phyloP scores from a whole-genome alignment of 495 filamentous ascomycete genomes.

The Saxophila tyrrhenica region DNA sequence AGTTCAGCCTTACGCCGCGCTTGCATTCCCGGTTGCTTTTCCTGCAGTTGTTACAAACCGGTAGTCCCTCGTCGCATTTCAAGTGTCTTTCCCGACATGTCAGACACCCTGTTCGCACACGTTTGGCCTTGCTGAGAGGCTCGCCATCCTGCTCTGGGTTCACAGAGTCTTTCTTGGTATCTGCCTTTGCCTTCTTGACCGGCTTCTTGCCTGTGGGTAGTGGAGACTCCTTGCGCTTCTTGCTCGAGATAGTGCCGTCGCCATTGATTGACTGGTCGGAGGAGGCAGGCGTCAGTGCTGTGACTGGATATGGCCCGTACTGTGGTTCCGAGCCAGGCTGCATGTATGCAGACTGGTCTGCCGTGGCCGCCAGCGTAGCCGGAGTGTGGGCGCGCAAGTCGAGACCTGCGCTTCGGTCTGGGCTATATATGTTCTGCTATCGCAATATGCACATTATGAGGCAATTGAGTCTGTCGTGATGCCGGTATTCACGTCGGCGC shows the following conservation, averaged over 20 bases:
- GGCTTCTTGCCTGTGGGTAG: slow-evolving; percentile 4
- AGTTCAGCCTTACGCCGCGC: slow-evolving; percentile 80
- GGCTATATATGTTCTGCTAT: background rate
- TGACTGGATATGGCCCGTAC: background rate
- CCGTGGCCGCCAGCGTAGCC: background rate
- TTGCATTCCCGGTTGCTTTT: slow-evolving; percentile 82
- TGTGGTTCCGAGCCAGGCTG: slow-evolving; percentile 8
- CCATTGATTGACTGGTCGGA: slow-evolving; percentile 4
- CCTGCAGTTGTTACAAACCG: slow-evolving; percentile 74
- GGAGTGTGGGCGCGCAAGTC: background rate
- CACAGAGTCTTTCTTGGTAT: slow-evolving; percentile 9
- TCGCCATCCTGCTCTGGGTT: slow-evolving; percentile 16
- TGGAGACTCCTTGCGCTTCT: slow-evolving; percentile 14
- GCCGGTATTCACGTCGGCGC: background rate
- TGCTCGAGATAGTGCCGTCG: background rate
- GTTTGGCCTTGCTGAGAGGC: slow-evolving; percentile 24
- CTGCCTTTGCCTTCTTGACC: slow-evolving; percentile 11
- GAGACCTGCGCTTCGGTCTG: background rate
- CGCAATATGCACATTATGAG: background rate
- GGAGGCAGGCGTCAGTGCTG: slow-evolving; percentile 9
- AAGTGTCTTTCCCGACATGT: slow-evolving; percentile 44
- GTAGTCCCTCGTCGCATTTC: slow-evolving; percentile 73
- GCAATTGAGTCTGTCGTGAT: background rate
- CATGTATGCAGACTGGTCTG: slow-evolving; percentile 8
- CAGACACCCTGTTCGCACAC: slow-evolving; percentile 34